Conservation (phyloP, 2,329 filamentous ascomycete genomes). For the Clathrospora elynae region DNA sequence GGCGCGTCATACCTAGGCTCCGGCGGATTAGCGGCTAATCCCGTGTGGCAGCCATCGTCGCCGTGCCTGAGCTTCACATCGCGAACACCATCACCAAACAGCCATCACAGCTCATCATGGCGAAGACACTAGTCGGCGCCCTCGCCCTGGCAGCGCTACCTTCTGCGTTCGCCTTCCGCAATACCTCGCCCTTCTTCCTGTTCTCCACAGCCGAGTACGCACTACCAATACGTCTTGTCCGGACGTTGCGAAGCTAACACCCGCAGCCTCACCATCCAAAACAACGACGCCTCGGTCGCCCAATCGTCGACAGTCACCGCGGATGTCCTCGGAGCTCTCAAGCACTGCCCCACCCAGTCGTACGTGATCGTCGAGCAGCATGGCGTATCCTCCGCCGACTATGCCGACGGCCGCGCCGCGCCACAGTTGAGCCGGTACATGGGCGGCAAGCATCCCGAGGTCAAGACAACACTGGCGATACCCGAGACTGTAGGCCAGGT, state of each 20-base stretch:
- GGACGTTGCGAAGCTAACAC: constrained; percentile 30
- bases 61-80: constrained; percentile 22
- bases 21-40: constrained; percentile 12
- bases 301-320: constrained; percentile 51
- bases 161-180: constrained; percentile 73
- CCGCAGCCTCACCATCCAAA: constrained; percentile 37
- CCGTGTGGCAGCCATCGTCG: constrained; percentile 8
- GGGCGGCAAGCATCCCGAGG: constrained; percentile 55
- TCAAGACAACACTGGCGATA: constrained; percentile 59
- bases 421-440: constrained; percentile 61
- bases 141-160: constrained; percentile 59
- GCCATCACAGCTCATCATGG: constrained; percentile 39
- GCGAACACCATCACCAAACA: constrained; percentile 15
- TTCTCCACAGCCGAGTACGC: constrained; percentile 82
- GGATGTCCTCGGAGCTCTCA: constrained; percentile 57
- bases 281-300: constrained; percentile 44
- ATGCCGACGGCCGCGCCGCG: constrained; percentile 59
- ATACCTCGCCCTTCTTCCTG: constrained; percentile 87
- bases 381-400: constrained; percentile 72
- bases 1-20: constrained; percentile 36
- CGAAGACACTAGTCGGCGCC: constrained; percentile 54
- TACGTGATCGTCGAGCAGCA: constrained; percentile 82
- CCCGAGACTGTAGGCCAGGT: constrained; percentile 60
- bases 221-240: constrained; percentile 12
- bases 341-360: constrained; percentile 70